A percentile compares a stretch with the other conserved stretches of the same genome.
Evolutionary conservation across 768 basidiomycete species (phyloP).

Genomic region (Tricholoma terreum): DNA sequence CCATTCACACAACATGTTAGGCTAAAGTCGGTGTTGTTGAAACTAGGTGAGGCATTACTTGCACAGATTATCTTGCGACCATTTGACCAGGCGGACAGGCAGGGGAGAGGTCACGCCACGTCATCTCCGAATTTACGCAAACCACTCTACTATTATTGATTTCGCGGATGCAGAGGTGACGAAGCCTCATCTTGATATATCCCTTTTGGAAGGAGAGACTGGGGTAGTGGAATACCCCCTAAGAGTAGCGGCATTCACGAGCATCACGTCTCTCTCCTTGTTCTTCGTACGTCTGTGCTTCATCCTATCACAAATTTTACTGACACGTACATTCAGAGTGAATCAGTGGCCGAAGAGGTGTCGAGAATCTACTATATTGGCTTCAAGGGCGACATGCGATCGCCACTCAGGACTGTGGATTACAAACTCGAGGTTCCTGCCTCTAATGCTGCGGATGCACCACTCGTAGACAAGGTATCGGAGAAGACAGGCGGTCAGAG

Average conservation of each 20-base stretch:
- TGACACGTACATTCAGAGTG: constrained; percentile 41
- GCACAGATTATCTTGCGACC: background rate
- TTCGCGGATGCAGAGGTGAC: constrained; percentile 69
- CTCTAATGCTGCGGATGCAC: constrained; percentile 75
- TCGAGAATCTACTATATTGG: constrained; percentile 77
- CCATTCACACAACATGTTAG: constrained; percentile 80
- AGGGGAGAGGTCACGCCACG: constrained; percentile 74
- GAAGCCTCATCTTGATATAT: constrained; percentile 69
- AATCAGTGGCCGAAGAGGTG: constrained; percentile 61
- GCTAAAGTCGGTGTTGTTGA: constrained; percentile 69
- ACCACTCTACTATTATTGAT: constrained; percentile 71
- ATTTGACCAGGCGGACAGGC: constrained; percentile 31
- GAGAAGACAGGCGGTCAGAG: constrained; percentile 59
- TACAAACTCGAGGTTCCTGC: constrained; percentile 73
- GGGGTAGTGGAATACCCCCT: constrained; percentile 75
- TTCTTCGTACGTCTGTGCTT: constrained; percentile 63
- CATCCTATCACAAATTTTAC: background rate
- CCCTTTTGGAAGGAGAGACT: constrained; percentile 67
- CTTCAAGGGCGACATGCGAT: constrained; percentile 72
- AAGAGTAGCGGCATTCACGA: constrained; percentile 72
- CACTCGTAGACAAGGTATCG: constrained; percentile 54
- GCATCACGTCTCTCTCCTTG: constrained; percentile 66
- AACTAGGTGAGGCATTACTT: constrained; percentile 53
- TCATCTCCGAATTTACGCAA: constrained; percentile 73
- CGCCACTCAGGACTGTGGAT: constrained; percentile 53